phyloP scores from a whole-genome alignment of 2,329 filamentous ascomycete species.

The Whalleya microplaca region DNA sequence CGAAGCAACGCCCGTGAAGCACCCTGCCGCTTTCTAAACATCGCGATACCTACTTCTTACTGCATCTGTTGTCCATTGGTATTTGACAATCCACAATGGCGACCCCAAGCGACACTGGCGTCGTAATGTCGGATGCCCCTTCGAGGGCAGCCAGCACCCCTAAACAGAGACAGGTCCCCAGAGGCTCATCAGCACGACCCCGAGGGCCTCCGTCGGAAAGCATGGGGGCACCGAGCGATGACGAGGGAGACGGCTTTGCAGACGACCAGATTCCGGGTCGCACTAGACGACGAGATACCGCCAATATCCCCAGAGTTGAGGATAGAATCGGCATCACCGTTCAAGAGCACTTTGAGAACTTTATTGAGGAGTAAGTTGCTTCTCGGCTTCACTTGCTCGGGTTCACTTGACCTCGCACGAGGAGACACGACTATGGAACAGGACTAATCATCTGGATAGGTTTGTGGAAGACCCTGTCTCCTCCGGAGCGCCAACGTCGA shows the following conservation, averaged over 20 bases:
- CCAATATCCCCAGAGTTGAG: conserved; percentile 70
- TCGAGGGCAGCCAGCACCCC: conserved; percentile 48
- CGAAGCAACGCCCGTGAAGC: too few relatives aligned
- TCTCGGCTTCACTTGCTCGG: too few relatives aligned
- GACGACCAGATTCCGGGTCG: conserved; percentile 65
- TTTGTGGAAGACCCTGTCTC: conserved; percentile 72
- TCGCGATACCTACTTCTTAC: neutral
- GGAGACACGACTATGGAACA: too few relatives aligned
- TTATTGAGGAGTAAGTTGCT: conserved; percentile 70
- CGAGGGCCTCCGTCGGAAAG: conserved; percentile 67
- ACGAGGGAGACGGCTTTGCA: conserved; percentile 64
- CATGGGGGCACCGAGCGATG: conserved; percentile 62
- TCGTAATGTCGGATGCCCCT: conserved; percentile 60
- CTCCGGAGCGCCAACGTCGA: conserved; percentile 67
- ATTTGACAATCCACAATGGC: conserved; percentile 44
- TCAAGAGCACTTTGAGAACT: conserved; percentile 76
- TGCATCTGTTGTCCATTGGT: neutral
- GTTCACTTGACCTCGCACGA: too few relatives aligned
- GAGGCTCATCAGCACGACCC: conserved; percentile 58
- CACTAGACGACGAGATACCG: conserved; percentile 50
- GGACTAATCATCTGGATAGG: conserved; percentile 36
- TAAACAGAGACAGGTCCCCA: conserved; percentile 47
- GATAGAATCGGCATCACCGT: conserved; percentile 77
- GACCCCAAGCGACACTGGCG: conserved; percentile 59
- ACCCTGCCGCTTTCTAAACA: neutral